Evolutionary conservation across 2,329 filamentous ascomycete genomes (phyloP).

Genomic region (Diaporthe nobilis): DNA sequence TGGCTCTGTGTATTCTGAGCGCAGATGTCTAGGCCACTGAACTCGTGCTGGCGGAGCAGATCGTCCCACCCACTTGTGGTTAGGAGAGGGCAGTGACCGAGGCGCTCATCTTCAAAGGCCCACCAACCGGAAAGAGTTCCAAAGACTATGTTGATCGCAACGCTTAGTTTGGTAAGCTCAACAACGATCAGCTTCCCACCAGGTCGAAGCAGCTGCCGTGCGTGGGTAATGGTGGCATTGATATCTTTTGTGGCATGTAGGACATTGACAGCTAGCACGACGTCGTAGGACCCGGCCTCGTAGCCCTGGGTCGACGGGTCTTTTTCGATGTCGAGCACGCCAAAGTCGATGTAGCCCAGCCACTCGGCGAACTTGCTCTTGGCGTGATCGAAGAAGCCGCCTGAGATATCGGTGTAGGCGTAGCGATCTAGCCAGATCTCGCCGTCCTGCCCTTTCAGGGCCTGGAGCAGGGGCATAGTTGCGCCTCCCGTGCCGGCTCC

Average conservation of each 20-base stretch:
- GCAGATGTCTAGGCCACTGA: slow-evolving; percentile 20
- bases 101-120: slow-evolving; percentile 3
- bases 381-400: slow-evolving; percentile 55
- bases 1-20: not conserved
- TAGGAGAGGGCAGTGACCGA: not conserved
- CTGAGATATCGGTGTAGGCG: slow-evolving; percentile 59
- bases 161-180: slow-evolving; percentile 44
- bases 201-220: slow-evolving; percentile 48
- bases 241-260: slow-evolving; percentile 50
- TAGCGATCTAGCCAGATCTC: slow-evolving; percentile 48
- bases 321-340: not conserved
- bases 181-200: slow-evolving; percentile 50
- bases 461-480: not conserved
- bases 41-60: not conserved
- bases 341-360: slow-evolving; percentile 12
- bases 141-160: slow-evolving; percentile 47
- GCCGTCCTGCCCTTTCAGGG: slow-evolving; percentile 1
- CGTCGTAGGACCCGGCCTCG: slow-evolving; percentile 49
- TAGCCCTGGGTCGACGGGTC: slow-evolving; percentile 43
- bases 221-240: slow-evolving; percentile 47
- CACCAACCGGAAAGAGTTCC: slow-evolving; percentile 49
- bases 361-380: slow-evolving; percentile 47
- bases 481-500: slow-evolving; percentile 25
- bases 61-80: slow-evolving; percentile 19
- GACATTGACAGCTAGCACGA: slow-evolving; percentile 51